Conservation (phyloP, 1,284 basidiomycete species). For the Cystobasidium pallidum region DNA sequence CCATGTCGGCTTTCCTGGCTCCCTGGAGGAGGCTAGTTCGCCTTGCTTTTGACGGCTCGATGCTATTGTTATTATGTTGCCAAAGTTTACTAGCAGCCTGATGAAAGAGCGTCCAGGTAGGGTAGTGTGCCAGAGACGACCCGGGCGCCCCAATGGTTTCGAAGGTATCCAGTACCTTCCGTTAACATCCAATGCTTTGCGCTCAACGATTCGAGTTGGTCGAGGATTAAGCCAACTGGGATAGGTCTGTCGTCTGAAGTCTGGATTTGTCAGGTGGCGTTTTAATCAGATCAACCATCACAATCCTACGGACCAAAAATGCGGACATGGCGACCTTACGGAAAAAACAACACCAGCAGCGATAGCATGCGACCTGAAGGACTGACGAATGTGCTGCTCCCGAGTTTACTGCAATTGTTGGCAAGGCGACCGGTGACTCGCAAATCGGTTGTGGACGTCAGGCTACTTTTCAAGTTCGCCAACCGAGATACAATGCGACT, state of each 20-base stretch:
- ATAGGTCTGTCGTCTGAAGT: neutral
- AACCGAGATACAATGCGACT: neutral
- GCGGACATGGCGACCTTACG: neutral
- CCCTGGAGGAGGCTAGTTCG: neutral
- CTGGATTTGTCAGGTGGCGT: slow-evolving; percentile 1
- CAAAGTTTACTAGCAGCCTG: neutral
- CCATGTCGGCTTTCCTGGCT: neutral
- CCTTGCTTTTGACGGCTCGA: neutral
- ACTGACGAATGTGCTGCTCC: too few species aligned
- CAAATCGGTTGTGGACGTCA: too few species aligned
- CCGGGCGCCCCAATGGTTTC: neutral
- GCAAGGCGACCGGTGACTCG: neutral
- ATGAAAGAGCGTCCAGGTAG: neutral
- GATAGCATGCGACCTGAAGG: too few species aligned
- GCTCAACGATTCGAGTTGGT: neutral
- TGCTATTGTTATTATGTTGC: slow-evolving; percentile 8
- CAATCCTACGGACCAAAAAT: neutral
- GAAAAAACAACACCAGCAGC: too few species aligned
- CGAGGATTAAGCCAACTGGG: neutral
- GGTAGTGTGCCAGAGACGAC: neutral
- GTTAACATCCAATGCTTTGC: too few species aligned
- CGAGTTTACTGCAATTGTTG: neutral
- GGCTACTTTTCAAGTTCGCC: too few species aligned
- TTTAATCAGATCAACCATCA: slow-evolving; percentile 1
- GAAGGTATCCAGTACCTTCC: neutral